phyloP scores from a whole-genome alignment of 1,139 yeast genomes.

The Debaryomyces udenii region DNA sequence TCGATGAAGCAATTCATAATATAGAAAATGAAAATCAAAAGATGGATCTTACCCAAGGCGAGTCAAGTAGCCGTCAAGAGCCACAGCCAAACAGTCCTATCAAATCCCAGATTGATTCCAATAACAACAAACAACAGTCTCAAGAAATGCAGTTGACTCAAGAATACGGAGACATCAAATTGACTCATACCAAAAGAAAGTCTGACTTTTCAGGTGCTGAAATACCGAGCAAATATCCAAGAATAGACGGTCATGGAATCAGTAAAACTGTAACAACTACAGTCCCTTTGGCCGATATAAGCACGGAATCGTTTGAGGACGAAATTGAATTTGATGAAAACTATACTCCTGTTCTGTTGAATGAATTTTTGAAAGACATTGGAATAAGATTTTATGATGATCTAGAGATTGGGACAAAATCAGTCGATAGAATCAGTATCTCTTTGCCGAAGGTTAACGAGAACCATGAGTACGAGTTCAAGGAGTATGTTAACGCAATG shows the following conservation, averaged over 20 bases:
- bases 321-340: constrained; percentile 20
- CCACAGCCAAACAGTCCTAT: no score
- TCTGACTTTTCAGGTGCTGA: neutral
- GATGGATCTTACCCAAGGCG: neutral
- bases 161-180: constrained; percentile 12
- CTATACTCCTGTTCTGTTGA: constrained; percentile 39
- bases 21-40: neutral
- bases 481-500: constrained; percentile 37
- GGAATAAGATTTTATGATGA: constrained; percentile 57
- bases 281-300: constrained; percentile 35
- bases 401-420: constrained; percentile 40
- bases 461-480: constrained; percentile 16
- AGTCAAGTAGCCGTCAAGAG: neutral
- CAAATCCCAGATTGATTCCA: neutral
- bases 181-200: constrained; percentile 5
- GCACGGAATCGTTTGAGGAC: constrained; percentile 14
- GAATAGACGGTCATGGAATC: constrained; percentile 1
- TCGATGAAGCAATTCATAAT: constrained; percentile 4
- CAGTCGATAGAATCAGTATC: constrained; percentile 28
- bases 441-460: constrained; percentile 21
- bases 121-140: constrained; percentile 10
- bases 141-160: constrained; percentile 29
- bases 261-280: constrained; percentile 21
- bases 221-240: constrained; percentile 5
- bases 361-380: constrained; percentile 48